These are phyloP conservation scores for Kwoniella mangroviensis DNA, from an alignment of 768 basidiomycete species.

Conservation along the genomic window DNA sequence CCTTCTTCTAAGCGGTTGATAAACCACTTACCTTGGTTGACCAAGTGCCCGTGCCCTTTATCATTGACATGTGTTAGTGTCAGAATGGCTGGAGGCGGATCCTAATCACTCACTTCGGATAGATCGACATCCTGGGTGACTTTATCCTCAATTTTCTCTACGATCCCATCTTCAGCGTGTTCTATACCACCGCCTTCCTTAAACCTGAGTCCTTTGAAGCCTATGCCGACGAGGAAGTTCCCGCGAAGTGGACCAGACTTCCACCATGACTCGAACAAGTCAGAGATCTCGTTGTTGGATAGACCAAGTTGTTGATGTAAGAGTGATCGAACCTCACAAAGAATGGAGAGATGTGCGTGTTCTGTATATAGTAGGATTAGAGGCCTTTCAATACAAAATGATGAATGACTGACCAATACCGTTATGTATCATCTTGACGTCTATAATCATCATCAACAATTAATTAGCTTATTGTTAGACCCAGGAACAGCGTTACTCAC, in stretches of 20 bases:
- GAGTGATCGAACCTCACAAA: constrained; percentile 51
- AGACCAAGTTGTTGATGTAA: constrained; percentile 46
- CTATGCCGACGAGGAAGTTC: constrained; percentile 56
- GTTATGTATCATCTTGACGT: constrained; percentile 56
- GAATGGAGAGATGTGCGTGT: constrained; percentile 51
- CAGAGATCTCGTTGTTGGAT: constrained; percentile 51
- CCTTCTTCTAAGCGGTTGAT: not conserved
- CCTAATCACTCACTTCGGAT: constrained; percentile 37
- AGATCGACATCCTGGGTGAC: constrained; percentile 57
- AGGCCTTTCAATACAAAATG: not conserved
- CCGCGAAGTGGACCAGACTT: constrained; percentile 45
- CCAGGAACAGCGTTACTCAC: constrained; percentile 27
- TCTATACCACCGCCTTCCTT: constrained; percentile 53
- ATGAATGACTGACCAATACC: constrained; percentile 43
- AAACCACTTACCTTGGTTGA: constrained; percentile 33
- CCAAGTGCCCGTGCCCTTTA: constrained; percentile 53
- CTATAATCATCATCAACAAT: constrained; percentile 2
- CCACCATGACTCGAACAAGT: constrained; percentile 54
- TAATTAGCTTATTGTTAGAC: too few relatives aligned
- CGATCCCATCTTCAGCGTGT: constrained; percentile 46
- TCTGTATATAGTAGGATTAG: constrained; percentile 29
- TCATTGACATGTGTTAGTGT: not conserved
- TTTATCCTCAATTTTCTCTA: constrained; percentile 58
- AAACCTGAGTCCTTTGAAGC: constrained; percentile 49
- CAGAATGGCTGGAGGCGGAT: not conserved